Conservation (phyloP, 2,329 filamentous ascomycete genomes). For the Hortaea werneckii region DNA sequence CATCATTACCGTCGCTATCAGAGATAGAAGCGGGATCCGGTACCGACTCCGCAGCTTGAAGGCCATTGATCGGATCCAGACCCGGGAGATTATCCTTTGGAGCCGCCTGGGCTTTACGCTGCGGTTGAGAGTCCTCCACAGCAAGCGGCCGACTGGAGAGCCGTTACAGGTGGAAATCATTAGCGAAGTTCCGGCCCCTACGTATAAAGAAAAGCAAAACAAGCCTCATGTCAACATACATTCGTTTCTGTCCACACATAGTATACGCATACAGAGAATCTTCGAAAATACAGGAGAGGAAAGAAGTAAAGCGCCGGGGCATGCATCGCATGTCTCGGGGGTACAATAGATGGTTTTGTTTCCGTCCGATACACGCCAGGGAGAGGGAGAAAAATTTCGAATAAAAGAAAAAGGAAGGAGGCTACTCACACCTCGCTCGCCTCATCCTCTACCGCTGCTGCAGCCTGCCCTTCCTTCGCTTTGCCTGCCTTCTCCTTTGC, state of each 20-base stretch:
- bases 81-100: background rate
- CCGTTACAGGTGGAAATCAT: background rate
- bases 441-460: background rate
- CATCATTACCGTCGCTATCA: background rate
- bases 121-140: no score
- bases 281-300: no score
- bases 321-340: no score
- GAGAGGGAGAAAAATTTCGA: no score
- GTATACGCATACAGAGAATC: no score
- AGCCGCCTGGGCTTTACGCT: background rate
- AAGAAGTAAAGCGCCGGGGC: no score
- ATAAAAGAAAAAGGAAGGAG: no score
- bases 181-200: background rate
- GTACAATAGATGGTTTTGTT: no score
- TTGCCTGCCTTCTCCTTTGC: slow-evolving; percentile 1
- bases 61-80: no score
- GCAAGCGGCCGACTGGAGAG: no score
- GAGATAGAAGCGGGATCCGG: background rate
- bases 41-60: background rate
- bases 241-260: no score
- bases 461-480: background rate
- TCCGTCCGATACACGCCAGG: no score
- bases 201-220: background rate
- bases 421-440: slow-evolving; percentile 1
- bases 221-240: background rate